These are phyloP conservation scores for Tylopilus balloui DNA, from an alignment of 768 basidiomycete genomes.

Conservation along the genomic window DNA sequence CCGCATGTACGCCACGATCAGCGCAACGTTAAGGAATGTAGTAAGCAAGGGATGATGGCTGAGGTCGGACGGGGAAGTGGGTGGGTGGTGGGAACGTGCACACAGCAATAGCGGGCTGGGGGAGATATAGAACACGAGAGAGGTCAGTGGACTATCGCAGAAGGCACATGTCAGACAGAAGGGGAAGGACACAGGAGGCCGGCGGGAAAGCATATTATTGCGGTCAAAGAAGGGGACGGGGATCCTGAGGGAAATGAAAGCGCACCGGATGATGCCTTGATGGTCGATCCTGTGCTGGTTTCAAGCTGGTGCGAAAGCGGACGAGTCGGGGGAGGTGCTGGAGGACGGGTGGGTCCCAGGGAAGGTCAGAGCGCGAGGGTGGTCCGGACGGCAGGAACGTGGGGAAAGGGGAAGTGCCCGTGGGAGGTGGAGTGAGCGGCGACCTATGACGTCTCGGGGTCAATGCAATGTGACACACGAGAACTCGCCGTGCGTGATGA, in stretches of 20 bases:
- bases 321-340: neutral
- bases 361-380: too few relatives aligned
- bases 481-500: neutral
- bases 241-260: conserved; percentile 22
- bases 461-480: conserved; percentile 16
- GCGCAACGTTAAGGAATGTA: conserved; percentile 9
- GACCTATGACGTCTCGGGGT: conserved; percentile 17
- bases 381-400: conserved; percentile 26
- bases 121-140: conserved; percentile 13
- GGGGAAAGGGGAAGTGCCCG: conserved; percentile 9
- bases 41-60: conserved; percentile 13
- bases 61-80: conserved; percentile 7
- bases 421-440: conserved; percentile 15
- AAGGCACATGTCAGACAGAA: conserved; percentile 9
- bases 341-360: neutral
- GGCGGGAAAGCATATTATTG: neutral
- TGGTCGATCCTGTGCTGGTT: conserved; percentile 20
- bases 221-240: conserved; percentile 10
- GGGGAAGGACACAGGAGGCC: conserved; percentile 7
- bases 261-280: conserved; percentile 22
- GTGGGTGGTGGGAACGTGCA: conserved; percentile 18
- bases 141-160: conserved; percentile 16
- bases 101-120: conserved; percentile 10
- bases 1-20: conserved; percentile 29
- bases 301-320: neutral